Evolutionary conservation across 2,329 filamentous ascomycete species (phyloP).

Genomic region (Diaporthe ilicicola): DNA sequence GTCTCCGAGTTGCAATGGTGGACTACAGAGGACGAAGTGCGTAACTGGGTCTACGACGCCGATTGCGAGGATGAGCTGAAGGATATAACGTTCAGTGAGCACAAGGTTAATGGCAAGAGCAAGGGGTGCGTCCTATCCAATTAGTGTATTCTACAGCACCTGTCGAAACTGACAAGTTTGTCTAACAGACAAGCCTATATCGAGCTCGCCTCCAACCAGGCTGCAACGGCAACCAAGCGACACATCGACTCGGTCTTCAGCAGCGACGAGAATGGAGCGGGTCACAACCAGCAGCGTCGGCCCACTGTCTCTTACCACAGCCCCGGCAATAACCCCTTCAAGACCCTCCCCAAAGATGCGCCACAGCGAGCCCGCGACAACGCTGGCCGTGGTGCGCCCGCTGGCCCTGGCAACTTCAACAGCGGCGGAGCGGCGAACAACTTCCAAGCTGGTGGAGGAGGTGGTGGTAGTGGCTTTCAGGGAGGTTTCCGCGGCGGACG

Average conservation of each 20-base stretch:
- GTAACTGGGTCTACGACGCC: conserved; percentile 84
- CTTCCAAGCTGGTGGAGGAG: conserved; percentile 52
- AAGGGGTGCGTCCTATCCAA: conserved; percentile 75
- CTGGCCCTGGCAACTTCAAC: conserved; percentile 55
- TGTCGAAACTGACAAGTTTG: conserved; percentile 19
- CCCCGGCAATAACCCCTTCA: conserved; percentile 85
- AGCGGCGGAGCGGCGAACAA: conserved; percentile 51
- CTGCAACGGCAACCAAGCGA: conserved; percentile 85
- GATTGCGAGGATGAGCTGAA: conserved; percentile 84
- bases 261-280: conserved; percentile 57
- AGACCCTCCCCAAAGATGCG: conserved; percentile 88
- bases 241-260: conserved; percentile 73
- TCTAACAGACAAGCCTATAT: conserved; percentile 75
- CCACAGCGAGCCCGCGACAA: conserved; percentile 75
- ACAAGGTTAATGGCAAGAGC: conserved; percentile 98
- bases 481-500: conserved; percentile 61
- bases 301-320: conserved; percentile 75
- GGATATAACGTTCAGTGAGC: conserved; percentile 96
- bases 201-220: conserved; percentile 84
- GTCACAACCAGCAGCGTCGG: conserved; percentile 70
- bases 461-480: conserved; percentile 50
- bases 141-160: not conserved
- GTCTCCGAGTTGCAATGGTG: conserved; percentile 96
- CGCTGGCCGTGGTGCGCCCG: conserved; percentile 59
- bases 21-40: conserved; percentile 94